Conservation (phyloP, 257 asterid genomes). For the Scutellaria barbata region DNA sequence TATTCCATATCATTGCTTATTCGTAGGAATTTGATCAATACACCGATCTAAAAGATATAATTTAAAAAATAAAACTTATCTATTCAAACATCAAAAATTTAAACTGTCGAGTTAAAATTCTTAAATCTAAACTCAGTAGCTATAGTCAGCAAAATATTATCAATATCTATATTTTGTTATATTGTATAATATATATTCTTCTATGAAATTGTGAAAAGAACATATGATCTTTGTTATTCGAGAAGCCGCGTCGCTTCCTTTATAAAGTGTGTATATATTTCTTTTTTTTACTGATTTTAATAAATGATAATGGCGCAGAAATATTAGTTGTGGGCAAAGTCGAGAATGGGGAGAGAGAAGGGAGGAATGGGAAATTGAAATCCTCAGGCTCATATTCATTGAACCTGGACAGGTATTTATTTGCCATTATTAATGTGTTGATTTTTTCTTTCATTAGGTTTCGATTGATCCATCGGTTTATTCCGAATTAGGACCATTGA, state of each 20-base stretch:
- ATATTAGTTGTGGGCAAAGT: not conserved
- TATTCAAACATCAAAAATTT: too few relatives aligned
- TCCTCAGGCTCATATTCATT: conserved; percentile 31
- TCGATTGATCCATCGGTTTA: conserved; percentile 19
- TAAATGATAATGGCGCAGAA: not conserved
- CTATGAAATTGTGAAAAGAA: conserved; percentile 15
- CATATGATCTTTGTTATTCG: not conserved
- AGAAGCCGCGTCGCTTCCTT: conserved; percentile 12
- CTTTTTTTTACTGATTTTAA: not conserved
- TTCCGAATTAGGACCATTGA: conserved; percentile 42
- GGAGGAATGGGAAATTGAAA: conserved; percentile 19
- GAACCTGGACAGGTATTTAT: conserved; percentile 47
- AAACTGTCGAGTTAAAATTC: too few relatives aligned
- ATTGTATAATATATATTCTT: not conserved
- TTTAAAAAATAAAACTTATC: too few relatives aligned
- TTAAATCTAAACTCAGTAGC: too few relatives aligned
- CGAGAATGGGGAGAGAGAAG: conserved; percentile 16
- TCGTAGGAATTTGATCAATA: too few relatives aligned
- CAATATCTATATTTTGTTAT: not conserved
- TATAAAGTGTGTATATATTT: not conserved
- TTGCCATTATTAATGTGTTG: conserved; percentile 14
- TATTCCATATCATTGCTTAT: too few relatives aligned
- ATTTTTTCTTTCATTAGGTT: conserved; percentile 20
- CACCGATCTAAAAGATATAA: not conserved
- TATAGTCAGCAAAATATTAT: too few relatives aligned